Conservation (phyloP, 2,329 filamentous ascomycete species). For the Fusarium azukiicola region DNA sequence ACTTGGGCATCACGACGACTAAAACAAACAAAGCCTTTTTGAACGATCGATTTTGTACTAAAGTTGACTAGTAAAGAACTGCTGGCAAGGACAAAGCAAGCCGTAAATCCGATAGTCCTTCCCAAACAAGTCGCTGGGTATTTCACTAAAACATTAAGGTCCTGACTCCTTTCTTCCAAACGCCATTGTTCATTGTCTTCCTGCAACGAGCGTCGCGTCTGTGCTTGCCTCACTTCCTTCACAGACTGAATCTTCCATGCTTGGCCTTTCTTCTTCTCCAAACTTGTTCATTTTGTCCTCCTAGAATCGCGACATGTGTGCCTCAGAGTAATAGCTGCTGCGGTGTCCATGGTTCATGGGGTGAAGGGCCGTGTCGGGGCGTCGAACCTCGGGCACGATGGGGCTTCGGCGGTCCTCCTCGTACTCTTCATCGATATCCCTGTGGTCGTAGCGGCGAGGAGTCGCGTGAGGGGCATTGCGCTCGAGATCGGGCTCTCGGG, state of each 20-base stretch:
- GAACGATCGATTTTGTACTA: constrained; percentile 25
- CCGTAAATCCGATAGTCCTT: constrained; percentile 29
- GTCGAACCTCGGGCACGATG: constrained; percentile 74
- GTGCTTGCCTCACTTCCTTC: not conserved
- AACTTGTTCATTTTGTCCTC: constrained; percentile 13
- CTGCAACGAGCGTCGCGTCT: not conserved
- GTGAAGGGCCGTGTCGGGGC: constrained; percentile 79
- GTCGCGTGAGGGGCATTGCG: constrained; percentile 51
- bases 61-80: constrained; percentile 18
- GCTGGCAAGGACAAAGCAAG: constrained; percentile 19
- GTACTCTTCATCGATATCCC: constrained; percentile 33
- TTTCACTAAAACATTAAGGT: constrained; percentile 43
- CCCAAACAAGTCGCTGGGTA: constrained; percentile 45
- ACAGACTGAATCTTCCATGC: not conserved
- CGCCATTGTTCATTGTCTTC: constrained; percentile 29
- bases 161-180: constrained; percentile 41
- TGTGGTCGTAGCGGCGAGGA: constrained; percentile 21
- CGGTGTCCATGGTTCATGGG: constrained; percentile 68
- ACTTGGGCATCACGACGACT: not conserved
- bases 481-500: constrained; percentile 61
- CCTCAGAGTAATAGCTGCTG: constrained; percentile 72
- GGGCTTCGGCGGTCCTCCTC: constrained; percentile 70
- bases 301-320: constrained; percentile 73
- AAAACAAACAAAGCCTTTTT: not conserved
- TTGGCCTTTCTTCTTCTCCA: not conserved